Base-by-base conservation (phyloP, 495 filamentous ascomycete genomes). In the Hyaloscypha variabilis region DNA sequence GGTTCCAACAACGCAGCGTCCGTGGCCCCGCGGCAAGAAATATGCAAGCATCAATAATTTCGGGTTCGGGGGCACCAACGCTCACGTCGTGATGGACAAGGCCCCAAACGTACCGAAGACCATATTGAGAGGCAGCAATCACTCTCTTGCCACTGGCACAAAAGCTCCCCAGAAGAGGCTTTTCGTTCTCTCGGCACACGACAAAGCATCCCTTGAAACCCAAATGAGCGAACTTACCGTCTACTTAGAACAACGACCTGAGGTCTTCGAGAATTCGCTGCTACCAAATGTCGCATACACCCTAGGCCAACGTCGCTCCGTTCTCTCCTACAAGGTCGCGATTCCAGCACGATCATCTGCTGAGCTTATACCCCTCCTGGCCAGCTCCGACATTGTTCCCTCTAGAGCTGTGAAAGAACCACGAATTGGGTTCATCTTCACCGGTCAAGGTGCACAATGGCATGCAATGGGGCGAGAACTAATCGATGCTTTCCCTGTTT, bases 11-110 rank as follows among this genome's bases (percentile, higher is more conserved):
- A 52, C 67, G 28, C 49, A 51, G 23, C 64, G 64, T 2, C 26
- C 71, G 6, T 77, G 75, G 75, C 50, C 50, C 11, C 74, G 77
- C 5, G 65, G 6, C n/a, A 57, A 68, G 23, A 53, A 79, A 0
- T 73, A 79, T 2, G 72, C 75, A 1, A 81, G 78, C 5, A 74
- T 88, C 24, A 87, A 83, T 61, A 84, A 78, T 13, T 87, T 84
- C 57, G 86, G 87, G 0, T 86, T 79, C 66, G 86, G 85, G 8
- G 85, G 86, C 5, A 74, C 81, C 17, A 88, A 88, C 65, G 76
- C 78, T 0, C 85, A 89, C 65, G 75, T 74, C 8, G 76, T 89
- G 42, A 17, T 89, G 0, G 85, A 88, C 46, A 77, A 34, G 8
- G 13, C 31, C 31, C 31, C 31, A 36, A 5, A 5, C 5, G 31